phyloP scores from a whole-genome alignment of 2,329 filamentous ascomycete genomes.

The Verticillium nubilum region DNA sequence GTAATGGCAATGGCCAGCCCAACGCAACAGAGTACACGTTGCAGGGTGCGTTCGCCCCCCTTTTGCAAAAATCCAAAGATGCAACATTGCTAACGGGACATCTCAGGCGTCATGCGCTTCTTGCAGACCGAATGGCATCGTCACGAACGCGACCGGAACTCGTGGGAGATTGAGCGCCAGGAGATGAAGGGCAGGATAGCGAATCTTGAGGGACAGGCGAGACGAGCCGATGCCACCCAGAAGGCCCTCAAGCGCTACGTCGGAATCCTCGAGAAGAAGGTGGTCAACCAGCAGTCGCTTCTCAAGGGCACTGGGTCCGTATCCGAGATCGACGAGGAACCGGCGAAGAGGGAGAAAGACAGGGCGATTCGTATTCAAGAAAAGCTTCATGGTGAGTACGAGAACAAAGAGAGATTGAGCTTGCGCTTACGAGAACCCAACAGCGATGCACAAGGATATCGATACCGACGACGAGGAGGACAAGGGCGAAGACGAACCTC shows the following conservation, averaged over 20 bases:
- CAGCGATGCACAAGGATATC: not conserved
- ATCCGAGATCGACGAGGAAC: conserved; percentile 34
- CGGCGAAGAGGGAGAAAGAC: conserved; percentile 41
- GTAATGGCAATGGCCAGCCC: conserved; percentile 43
- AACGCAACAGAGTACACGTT: conserved; percentile 58
- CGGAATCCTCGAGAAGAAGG: conserved; percentile 78
- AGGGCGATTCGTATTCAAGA: conserved; percentile 50
- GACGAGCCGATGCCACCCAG: conserved; percentile 82
- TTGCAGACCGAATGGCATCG: conserved; percentile 98
- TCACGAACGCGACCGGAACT: conserved; percentile 94
- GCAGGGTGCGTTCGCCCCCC: conserved; percentile 34
- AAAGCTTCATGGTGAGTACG: conserved; percentile 31
- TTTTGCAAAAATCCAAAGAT: not conserved
- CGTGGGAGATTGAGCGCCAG: conserved; percentile 97
- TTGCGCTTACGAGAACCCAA: not conserved
- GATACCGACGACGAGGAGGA: conserved; percentile 41
- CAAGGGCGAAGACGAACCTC: conserved; percentile 41
- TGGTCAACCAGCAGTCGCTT: conserved; percentile 76
- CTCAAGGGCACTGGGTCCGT: conserved; percentile 47
- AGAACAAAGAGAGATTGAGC: not conserved
- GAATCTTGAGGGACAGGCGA: conserved; percentile 81
- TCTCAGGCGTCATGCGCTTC: conserved; percentile 91
- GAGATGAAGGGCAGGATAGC: conserved; percentile 99
- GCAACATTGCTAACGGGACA: not conserved
- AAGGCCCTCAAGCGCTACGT: conserved; percentile 89